These are phyloP conservation scores for Tricladium varicosporioides DNA, from an alignment of 2,329 filamentous ascomycete species.

Conservation along the genomic window DNA sequence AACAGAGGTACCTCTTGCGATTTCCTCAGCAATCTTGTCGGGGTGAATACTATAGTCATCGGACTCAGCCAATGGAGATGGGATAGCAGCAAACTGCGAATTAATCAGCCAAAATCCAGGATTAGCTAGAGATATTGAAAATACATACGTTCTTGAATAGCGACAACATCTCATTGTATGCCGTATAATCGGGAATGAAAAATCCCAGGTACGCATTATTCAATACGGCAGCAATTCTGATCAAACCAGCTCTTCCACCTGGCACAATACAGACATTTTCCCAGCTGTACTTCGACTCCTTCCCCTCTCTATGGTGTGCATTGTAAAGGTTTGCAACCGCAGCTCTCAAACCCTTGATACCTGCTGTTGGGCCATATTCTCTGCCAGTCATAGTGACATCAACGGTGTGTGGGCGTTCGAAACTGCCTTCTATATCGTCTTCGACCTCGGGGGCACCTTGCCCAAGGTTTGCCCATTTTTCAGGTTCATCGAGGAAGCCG, in stretches of 20 bases:
- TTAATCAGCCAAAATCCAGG: constrained; percentile 7
- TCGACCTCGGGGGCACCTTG: constrained; percentile 94
- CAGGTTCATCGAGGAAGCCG: constrained; percentile 80
- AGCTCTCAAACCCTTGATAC: constrained; percentile 85
- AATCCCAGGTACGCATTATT: constrained; percentile 92
- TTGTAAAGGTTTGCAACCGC: constrained; percentile 94
- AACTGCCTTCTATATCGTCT: constrained; percentile 87
- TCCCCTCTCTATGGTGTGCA: constrained; percentile 83
- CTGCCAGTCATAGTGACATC: constrained; percentile 75
- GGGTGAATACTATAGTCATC: constrained; percentile 93
- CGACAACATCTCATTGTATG: constrained; percentile 96
- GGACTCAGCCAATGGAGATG: constrained; percentile 77
- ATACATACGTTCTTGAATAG: constrained; percentile 80
- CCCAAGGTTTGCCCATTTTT: constrained; percentile 87
- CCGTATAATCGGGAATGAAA: constrained; percentile 94
- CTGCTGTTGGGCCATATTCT: constrained; percentile 92
- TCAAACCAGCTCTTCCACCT: constrained; percentile 86
- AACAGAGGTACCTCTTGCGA: constrained; percentile 80
- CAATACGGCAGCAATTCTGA: constrained; percentile 89
- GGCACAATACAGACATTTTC: constrained; percentile 98
- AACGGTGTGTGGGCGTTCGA: constrained; percentile 75
- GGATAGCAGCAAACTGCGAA: constrained; percentile 75
- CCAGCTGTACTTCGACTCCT: constrained; percentile 88
- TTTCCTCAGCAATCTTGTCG: constrained; percentile 89
- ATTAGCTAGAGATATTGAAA: neutral